These are phyloP conservation scores for Aspergillus clavatus DNA, from an alignment of 2,329 filamentous ascomycete species.

Conservation along the genomic window DNA sequence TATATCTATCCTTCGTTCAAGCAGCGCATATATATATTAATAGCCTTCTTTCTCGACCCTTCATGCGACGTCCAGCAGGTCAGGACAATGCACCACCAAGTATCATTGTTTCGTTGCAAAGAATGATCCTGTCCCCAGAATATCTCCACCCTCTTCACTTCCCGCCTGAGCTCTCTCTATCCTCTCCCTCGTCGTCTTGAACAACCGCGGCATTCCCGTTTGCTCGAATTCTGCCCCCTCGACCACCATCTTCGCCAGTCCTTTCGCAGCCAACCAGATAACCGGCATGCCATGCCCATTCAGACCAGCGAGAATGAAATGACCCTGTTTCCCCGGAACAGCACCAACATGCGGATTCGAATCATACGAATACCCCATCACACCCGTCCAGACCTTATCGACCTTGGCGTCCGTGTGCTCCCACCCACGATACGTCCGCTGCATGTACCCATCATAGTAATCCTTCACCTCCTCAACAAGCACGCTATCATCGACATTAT, in stretches of 20 bases:
- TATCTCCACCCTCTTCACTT: conserved; percentile 1
- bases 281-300: conserved; percentile 66
- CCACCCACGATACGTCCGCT: conserved; percentile 35
- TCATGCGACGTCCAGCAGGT: no score
- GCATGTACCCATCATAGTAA: conserved; percentile 38
- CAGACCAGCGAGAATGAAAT: conserved; percentile 59
- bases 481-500: conserved; percentile 42
- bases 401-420: conserved; percentile 31
- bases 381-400: conserved; percentile 38
- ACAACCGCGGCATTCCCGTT: conserved; percentile 30
- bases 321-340: conserved; percentile 40
- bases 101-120: not conserved
- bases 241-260: conserved; percentile 53
- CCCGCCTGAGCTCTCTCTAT: not conserved
- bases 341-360: conserved; percentile 51
- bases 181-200: conserved; percentile 23
- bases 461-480: conserved; percentile 47
- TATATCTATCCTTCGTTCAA: no score
- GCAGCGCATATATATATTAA: no score
- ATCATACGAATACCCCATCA: conserved; percentile 52
- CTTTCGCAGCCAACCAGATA: conserved; percentile 57
- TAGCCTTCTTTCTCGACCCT: no score
- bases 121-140: conserved; percentile 1
- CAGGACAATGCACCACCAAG: not conserved
- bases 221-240: conserved; percentile 25